Base-by-base conservation (phyloP, 805 yeast genomes). In the Sungouiozyma intestinalis region DNA sequence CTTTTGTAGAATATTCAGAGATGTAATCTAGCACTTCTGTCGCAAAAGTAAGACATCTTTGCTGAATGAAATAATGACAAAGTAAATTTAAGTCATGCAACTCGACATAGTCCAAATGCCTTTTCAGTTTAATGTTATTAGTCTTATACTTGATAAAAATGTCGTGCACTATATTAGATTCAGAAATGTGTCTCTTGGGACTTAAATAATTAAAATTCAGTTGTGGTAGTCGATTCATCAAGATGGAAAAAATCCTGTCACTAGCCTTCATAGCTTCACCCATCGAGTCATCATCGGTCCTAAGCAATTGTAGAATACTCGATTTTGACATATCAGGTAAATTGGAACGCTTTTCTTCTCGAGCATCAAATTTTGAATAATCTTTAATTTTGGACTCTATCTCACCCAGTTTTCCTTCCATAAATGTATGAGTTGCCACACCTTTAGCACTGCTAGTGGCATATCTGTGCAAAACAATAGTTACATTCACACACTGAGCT, bases 81-180 rank as follows among this genome's bases (percentile, higher is more conserved):
- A 39, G 13, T 15, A 32, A 20, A 20, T 39, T 39, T 16, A 39
- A 33, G 17, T 39, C 35, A 33, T 39, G 14, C 13, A 39, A 5
- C 19, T 39, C 29, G 4, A 31, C 18, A 19, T n/a, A 17, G 7
- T 16, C 24, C 24, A 39, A 39, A 33, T 33, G 20, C 3, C 13
- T 11, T 7, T 24, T 6, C 11, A 11, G 11, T 24, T 7, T 24
- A 24, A 24, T 16, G 7, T 21, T 5, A 8, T 15, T 16, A 6
- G 18, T 33, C 27, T 33, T 39, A 19, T 33, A 39, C n/a, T 24
- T 39, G 6, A 14, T 14, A 16, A 39, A 39, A 3, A 39, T 39
- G n/a, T 32, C 32, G 14, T 33, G n/a, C 7, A 39, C 6, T 24
- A 24, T 7, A 24, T 24, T 24, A 24, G 11, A 7, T 11, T 24